Conservation (phyloP, 1,284 basidiomycete species). For the Rhodotorula mucilaginosa region DNA sequence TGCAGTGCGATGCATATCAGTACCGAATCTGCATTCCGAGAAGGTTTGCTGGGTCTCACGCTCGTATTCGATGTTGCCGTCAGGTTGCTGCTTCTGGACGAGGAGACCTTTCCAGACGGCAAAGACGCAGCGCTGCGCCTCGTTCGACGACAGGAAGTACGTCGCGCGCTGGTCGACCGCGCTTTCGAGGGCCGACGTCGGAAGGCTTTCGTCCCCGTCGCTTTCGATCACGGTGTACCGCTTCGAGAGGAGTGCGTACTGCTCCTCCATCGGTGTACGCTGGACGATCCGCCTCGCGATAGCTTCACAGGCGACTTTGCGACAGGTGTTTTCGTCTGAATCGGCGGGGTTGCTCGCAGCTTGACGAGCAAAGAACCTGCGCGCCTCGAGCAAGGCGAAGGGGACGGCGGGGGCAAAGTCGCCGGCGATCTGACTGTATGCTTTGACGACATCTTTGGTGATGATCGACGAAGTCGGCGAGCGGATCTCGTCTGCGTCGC, state of each 20-base stretch:
- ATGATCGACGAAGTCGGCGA: constrained; percentile 49
- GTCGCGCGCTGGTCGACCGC: constrained; percentile 71
- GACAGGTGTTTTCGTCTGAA: constrained; percentile 76
- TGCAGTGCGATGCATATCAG: constrained; percentile 43
- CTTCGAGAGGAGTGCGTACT: constrained; percentile 49
- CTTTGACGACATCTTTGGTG: constrained; percentile 42
- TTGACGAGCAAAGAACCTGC: constrained; percentile 36
- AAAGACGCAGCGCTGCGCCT: constrained; percentile 64
- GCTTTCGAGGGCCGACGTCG: constrained; percentile 67
- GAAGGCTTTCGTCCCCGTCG: constrained; percentile 73
- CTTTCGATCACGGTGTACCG: constrained; percentile 69
- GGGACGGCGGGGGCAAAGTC: constrained; percentile 71
- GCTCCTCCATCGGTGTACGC: constrained; percentile 51
- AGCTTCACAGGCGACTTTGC: constrained; percentile 83
- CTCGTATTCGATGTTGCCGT: constrained; percentile 26
- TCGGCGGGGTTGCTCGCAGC: constrained; percentile 57
- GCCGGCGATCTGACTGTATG: constrained; percentile 53
- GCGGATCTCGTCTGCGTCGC: constrained; percentile 19
- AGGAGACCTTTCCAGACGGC: constrained; percentile 46
- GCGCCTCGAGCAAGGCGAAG: constrained; percentile 43
- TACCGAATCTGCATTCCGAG: background rate
- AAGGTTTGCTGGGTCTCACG: constrained; percentile 1
- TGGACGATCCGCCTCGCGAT: constrained; percentile 80
- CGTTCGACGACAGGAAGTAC: constrained; percentile 79
- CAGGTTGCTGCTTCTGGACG: constrained; percentile 39